Percentiles rank a stretch among this genome's conserved stretches.
Evolutionary conservation across 2,329 filamentous ascomycete genomes (phyloP).

Genomic region (Beauveria rudraprayagi): DNA sequence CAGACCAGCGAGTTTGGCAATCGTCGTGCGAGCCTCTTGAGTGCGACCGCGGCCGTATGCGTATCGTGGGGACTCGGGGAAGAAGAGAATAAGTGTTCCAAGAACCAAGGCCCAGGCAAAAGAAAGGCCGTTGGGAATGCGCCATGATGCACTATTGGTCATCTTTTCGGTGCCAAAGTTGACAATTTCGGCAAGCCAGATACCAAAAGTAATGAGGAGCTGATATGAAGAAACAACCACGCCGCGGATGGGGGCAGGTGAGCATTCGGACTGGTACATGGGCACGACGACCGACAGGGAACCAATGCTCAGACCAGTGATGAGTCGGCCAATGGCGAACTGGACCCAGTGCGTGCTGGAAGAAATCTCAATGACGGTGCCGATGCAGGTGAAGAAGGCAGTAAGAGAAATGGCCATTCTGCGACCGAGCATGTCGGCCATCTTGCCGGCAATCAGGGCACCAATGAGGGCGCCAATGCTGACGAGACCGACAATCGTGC

Average conservation of each 20-base stretch:
- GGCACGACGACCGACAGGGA: conserved; percentile 55
- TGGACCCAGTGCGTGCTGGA: conserved; percentile 52
- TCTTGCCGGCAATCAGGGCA: conserved; percentile 48
- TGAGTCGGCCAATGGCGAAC: conserved; percentile 54
- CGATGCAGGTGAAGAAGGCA: conserved; percentile 55
- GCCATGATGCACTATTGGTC: conserved; percentile 48
- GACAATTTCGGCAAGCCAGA: conserved; percentile 49
- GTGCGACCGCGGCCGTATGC: conserved; percentile 38
- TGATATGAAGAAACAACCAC: conserved; percentile 58
- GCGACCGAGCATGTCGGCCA: conserved; percentile 55
- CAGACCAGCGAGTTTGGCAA: conserved; percentile 38
- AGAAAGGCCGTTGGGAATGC: conserved; percentile 51
- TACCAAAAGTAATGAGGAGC: conserved; percentile 61
- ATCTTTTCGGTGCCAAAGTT: conserved; percentile 50
- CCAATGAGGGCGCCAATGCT: conserved; percentile 53
- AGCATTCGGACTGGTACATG: conserved; percentile 62
- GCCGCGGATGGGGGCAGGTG: conserved; percentile 56
- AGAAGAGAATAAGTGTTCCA: conserved; percentile 39
- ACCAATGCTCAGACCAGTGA: conserved; percentile 60
- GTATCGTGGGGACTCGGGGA: conserved; percentile 48
- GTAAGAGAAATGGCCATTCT: conserved; percentile 54
- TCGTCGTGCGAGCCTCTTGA: conserved; percentile 40
- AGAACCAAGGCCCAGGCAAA: conserved; percentile 48
- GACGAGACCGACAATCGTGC: conserved; percentile 55
- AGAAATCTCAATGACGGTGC: conserved; percentile 56